Evolutionary conservation across 148 eudicot species (phyloP).

Genomic region (Amaranthus hypochondriacus): DNA sequence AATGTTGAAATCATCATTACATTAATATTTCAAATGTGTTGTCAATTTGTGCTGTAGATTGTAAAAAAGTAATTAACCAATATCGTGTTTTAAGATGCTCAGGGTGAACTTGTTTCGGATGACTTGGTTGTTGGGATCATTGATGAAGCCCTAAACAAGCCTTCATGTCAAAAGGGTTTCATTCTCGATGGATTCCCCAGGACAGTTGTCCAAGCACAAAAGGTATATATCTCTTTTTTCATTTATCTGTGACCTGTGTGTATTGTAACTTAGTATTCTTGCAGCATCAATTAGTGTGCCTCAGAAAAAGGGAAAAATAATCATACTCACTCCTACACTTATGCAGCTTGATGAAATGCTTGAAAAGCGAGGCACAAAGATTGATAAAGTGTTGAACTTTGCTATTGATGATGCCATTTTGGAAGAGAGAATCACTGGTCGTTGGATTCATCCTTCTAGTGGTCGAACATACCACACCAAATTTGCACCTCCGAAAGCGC

Average conservation of each 20-base stretch:
- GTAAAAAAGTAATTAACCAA: neutral
- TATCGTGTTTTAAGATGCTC: conserved; percentile 10
- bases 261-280: neutral
- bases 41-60: neutral
- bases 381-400: conserved; percentile 89
- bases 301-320: neutral
- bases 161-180: conserved; percentile 91
- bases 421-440: conserved; percentile 97
- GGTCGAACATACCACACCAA: conserved; percentile 93
- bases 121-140: conserved; percentile 92
- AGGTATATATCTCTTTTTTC: conserved; percentile 34
- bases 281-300: neutral
- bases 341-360: conserved; percentile 96
- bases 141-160: conserved; percentile 88
- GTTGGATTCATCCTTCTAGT: conserved; percentile 91
- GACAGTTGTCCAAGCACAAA: conserved; percentile 84
- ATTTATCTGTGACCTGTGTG: neutral
- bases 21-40: neutral
- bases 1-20: neutral
- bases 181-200: conserved; percentile 98
- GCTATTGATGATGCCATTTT: conserved; percentile 85
- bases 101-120: conserved; percentile 91
- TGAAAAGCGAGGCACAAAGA: conserved; percentile 64
- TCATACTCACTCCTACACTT: neutral
- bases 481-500: conserved; percentile 85